These are phyloP conservation scores for Zasmidium citrigriseum DNA, from an alignment of 2,329 filamentous ascomycete genomes.

Conservation along the genomic window DNA sequence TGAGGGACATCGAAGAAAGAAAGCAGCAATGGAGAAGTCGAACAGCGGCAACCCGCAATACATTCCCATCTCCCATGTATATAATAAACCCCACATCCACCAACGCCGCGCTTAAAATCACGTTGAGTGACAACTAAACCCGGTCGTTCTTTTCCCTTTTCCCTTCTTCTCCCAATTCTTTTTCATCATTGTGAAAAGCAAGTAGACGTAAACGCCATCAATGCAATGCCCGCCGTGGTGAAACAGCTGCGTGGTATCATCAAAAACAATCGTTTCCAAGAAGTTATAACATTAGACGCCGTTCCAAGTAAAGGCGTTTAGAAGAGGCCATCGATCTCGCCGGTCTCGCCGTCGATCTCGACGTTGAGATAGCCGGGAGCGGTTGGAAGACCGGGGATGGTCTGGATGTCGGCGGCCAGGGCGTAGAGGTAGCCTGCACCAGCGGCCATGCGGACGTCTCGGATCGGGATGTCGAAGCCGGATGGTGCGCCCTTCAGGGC, in stretches of 20 bases:
- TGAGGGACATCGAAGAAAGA: too few relatives aligned
- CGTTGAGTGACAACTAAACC: conserved; percentile 21
- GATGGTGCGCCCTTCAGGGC: conserved; percentile 91
- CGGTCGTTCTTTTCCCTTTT: conserved; percentile 6
- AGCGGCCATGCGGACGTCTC: conserved; percentile 90
- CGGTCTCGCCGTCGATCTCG: conserved; percentile 61
- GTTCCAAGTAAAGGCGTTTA: conserved; percentile 48
- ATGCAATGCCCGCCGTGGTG: conserved; percentile 21
- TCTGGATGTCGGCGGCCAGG: conserved; percentile 95
- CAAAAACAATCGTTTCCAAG: neutral
- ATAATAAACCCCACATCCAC: conserved; percentile 5
- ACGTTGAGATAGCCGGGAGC: conserved; percentile 95
- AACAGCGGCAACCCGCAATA: too few relatives aligned
- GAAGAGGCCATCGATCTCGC: conserved; percentile 72
- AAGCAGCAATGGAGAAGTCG: too few relatives aligned
- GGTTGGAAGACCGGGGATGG: conserved; percentile 91
- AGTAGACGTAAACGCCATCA: neutral
- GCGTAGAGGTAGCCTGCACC: conserved; percentile 95
- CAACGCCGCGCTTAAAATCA: conserved; percentile 26
- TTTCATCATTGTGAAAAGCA: conserved; percentile 4
- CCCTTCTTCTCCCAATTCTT: conserved; percentile 2
- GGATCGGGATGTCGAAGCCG: conserved; percentile 91
- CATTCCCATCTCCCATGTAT: too few relatives aligned
- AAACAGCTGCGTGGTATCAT: conserved; percentile 19
- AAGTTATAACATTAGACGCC: neutral